These are phyloP conservation scores for Teratosphaeria pseudoeucalypti DNA, from an alignment of 2,329 filamentous ascomycete genomes.

Conservation along the genomic window DNA sequence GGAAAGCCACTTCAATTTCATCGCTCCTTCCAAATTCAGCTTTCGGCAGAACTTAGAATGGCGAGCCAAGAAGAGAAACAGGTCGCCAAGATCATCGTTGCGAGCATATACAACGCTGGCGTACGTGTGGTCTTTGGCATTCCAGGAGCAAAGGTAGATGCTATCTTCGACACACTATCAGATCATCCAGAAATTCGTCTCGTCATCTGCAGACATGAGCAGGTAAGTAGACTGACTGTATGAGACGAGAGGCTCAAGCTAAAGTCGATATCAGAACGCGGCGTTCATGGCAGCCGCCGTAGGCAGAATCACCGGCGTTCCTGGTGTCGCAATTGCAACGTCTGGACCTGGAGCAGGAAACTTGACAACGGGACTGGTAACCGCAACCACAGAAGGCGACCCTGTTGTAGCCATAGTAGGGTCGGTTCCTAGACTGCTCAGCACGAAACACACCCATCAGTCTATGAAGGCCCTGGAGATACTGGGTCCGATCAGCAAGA, in stretches of 20 bases:
- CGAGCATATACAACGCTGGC: slow-evolving; percentile 31
- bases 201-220: slow-evolving; percentile 40
- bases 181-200: slow-evolving; percentile 40
- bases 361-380: slow-evolving; percentile 37
- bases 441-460: slow-evolving; percentile 39
- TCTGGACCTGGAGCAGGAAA: slow-evolving; percentile 39
- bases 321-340: slow-evolving; percentile 39
- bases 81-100: slow-evolving; percentile 25
- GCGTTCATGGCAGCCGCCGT: slow-evolving; percentile 41
- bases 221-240: slow-evolving; percentile 10
- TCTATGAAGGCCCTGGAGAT: slow-evolving; percentile 37
- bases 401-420: slow-evolving; percentile 42
- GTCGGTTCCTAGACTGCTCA: slow-evolving; percentile 35
- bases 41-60: background rate
- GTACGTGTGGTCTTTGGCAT: slow-evolving; percentile 40
- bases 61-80: slow-evolving; percentile 14
- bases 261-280: slow-evolving; percentile 25
- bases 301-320: slow-evolving; percentile 36
- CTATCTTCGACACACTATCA: slow-evolving; percentile 36
- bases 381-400: slow-evolving; percentile 39
- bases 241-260: background rate
- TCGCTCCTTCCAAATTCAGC: background rate
- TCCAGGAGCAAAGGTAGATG: slow-evolving; percentile 39
- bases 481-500: slow-evolving; percentile 35
- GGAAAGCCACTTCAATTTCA: background rate